Evolutionary conservation across 2,329 filamentous ascomycete genomes (phyloP), one percentile per base, ranked within the genome.

Genomic region (Aspergillus pseudotamarii): DNA sequence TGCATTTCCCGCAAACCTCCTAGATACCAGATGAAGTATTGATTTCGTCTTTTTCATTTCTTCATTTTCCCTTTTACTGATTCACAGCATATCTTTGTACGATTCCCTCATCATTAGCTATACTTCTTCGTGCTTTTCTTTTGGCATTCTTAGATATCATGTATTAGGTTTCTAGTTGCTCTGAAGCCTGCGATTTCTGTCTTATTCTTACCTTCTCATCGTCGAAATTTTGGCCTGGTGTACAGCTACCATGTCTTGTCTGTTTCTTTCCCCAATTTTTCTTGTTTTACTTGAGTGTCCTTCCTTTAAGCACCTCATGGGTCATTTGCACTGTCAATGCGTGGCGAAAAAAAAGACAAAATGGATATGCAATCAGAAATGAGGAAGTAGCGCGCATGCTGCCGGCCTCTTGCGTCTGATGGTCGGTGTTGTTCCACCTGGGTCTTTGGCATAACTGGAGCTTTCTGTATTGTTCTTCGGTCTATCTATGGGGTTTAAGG

Each of bases 11-110:
- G 63, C 62, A 63, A 67, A 60, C 61, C 66, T 66, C 63, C 65
- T 68, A 71, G 70, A 71, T 72, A 72, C 69, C 70, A 71, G 66
- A 67, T 71, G 66, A 66, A 64, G 65, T 64, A 64, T 69, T 60
- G 59, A 26, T 51, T 30, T 51, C 16, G 19, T 30, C 28, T 63
- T 54, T 58, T 56, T 58, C 58, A 63, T 63, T 46, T 59, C 46
- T 51, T 50, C 41, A 51, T 58, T 57, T 58, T 57, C 43, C 59
- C 60, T 63, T 21, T 61, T 53, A 53, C 28, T 38, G 50, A 56
- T 57, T 51, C 41, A 57, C 58, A 43, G 58, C 50, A 59, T 58
- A 43, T 55, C 28, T 34, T 34, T 64, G 65, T 67, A 67, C 58
- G 65, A 67, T 67, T 66, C 63, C 59, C 61, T 59, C 14, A 51